Evolutionary conservation across 2,329 filamentous ascomycete genomes (phyloP).

Genomic region (Alternaria sp.): DNA sequence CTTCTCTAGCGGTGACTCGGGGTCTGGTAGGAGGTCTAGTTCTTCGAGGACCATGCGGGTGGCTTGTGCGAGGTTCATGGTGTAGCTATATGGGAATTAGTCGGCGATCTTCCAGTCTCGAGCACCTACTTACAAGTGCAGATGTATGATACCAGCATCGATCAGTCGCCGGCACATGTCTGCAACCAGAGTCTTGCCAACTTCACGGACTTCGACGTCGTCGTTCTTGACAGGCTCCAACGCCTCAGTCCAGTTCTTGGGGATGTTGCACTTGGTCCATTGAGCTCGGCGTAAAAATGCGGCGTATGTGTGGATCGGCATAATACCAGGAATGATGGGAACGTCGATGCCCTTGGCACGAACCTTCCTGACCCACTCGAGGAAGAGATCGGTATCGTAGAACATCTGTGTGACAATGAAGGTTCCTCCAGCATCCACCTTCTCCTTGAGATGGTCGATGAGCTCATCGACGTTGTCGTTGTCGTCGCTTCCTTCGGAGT

Average conservation of each 20-base stretch:
- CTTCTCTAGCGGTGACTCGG: constrained; percentile 80
- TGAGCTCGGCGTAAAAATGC: constrained; percentile 89
- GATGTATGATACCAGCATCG: constrained; percentile 79
- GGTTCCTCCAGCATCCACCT: constrained; percentile 89
- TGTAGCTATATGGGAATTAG: constrained; percentile 66
- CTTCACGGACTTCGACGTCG: constrained; percentile 87
- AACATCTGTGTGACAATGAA: constrained; percentile 99
- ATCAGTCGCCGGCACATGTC: constrained; percentile 89
- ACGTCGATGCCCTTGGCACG: constrained; percentile 83
- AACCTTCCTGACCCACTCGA: constrained; percentile 87
- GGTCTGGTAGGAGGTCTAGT: constrained; percentile 78
- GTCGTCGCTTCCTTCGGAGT: constrained; percentile 94
- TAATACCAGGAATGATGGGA: constrained; percentile 85
- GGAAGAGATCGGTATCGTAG: constrained; percentile 95
- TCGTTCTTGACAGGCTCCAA: constrained; percentile 97
- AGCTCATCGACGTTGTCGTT: constrained; percentile 84
- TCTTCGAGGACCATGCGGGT: constrained; percentile 95
- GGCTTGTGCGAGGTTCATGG: constrained; percentile 96
- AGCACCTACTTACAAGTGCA: constrained; percentile 74
- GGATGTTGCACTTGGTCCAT: constrained; percentile 88
- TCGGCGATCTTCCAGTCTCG: background rate
- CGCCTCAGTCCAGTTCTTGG: constrained; percentile 77
- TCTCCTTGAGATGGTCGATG: constrained; percentile 93
- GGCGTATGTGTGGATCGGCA: constrained; percentile 94
- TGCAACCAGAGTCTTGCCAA: constrained; percentile 85